phyloP scores from a whole-genome alignment of 192 early-diverging fungal species.

The Gamsiella multidivaricata region DNA sequence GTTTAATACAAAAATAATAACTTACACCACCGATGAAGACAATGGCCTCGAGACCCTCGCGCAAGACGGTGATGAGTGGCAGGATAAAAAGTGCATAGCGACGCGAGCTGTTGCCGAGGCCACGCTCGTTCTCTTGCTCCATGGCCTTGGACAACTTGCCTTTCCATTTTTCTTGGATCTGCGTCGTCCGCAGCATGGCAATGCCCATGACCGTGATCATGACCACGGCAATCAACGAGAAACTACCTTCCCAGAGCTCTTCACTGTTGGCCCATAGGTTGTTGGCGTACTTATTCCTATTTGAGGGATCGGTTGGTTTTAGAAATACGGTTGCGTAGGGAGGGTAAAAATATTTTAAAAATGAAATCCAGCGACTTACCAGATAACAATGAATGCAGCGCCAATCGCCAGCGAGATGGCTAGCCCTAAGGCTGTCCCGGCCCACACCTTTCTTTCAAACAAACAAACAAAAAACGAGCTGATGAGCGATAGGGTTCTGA shows the following conservation, averaged over 20 bases:
- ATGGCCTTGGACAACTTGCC: slow-evolving; percentile 67
- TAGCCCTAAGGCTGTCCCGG: slow-evolving; percentile 75
- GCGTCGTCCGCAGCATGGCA: slow-evolving; percentile 77
- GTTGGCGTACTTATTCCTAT: slow-evolving; percentile 42
- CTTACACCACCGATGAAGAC: slow-evolving; percentile 89
- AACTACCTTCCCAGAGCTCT: slow-evolving; percentile 65
- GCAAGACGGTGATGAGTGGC: slow-evolving; percentile 86
- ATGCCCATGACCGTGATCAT: slow-evolving; percentile 86
- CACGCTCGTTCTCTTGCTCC: slow-evolving; percentile 40
- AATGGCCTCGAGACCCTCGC: slow-evolving; percentile 90
- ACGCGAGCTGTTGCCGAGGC: slow-evolving; percentile 39
- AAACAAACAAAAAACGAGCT: too few species aligned
- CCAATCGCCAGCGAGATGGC: slow-evolving; percentile 75
- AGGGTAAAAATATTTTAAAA: not conserved
- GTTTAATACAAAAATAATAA: not conserved
- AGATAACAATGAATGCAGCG: slow-evolving; percentile 80
- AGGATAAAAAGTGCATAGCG: slow-evolving; percentile 81
- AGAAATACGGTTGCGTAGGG: too few species aligned
- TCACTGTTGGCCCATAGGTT: slow-evolving; percentile 59
- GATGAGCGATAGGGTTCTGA: too few species aligned
- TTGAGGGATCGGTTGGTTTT: not conserved
- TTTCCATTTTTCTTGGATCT: slow-evolving; percentile 84
- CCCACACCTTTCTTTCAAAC: slow-evolving; percentile 66
- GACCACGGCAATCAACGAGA: slow-evolving; percentile 78
- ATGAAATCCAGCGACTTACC: slow-evolving; percentile 58